Conservation (phyloP, 495 filamentous ascomycete species). For the Penicillium manginii region DNA sequence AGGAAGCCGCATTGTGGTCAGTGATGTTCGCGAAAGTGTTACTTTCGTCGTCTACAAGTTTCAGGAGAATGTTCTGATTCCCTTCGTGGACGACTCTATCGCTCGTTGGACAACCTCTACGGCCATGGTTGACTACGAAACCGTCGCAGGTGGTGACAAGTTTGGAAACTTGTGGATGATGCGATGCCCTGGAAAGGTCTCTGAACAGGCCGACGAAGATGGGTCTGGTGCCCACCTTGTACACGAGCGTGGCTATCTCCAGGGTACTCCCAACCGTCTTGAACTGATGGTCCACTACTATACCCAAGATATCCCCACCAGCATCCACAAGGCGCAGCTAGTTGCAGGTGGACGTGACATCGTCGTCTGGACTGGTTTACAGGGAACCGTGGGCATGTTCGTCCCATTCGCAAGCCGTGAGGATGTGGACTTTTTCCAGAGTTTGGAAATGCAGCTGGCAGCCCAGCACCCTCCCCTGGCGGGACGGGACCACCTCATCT, state of each 20-base stretch:
- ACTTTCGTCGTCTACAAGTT: slow-evolving; percentile 94
- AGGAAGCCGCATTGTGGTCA: slow-evolving; percentile 87
- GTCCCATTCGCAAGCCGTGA: slow-evolving; percentile 89
- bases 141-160: slow-evolving; percentile 92
- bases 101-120: slow-evolving; percentile 86
- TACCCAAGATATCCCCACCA: slow-evolving; percentile 88
- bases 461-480: slow-evolving; percentile 83
- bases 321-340: slow-evolving; percentile 84
- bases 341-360: slow-evolving; percentile 92
- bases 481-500: slow-evolving; percentile 92
- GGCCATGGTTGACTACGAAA: slow-evolving; percentile 97
- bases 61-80: slow-evolving; percentile 85
- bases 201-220: slow-evolving; percentile 89
- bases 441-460: slow-evolving; percentile 82
- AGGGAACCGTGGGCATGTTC: slow-evolving; percentile 90
- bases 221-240: slow-evolving; percentile 86
- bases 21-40: slow-evolving; percentile 88
- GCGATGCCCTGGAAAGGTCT: slow-evolving; percentile 83
- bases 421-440: slow-evolving; percentile 97
- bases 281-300: slow-evolving; percentile 86
- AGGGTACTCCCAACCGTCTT: slow-evolving; percentile 83
- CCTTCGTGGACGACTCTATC: slow-evolving; percentile 88
- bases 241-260: slow-evolving; percentile 85
- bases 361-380: slow-evolving; percentile 89
- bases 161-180: slow-evolving; percentile 96